Conservation (phyloP, 768 basidiomycete species). For the Rhodosporidiobolus odoratus region DNA sequence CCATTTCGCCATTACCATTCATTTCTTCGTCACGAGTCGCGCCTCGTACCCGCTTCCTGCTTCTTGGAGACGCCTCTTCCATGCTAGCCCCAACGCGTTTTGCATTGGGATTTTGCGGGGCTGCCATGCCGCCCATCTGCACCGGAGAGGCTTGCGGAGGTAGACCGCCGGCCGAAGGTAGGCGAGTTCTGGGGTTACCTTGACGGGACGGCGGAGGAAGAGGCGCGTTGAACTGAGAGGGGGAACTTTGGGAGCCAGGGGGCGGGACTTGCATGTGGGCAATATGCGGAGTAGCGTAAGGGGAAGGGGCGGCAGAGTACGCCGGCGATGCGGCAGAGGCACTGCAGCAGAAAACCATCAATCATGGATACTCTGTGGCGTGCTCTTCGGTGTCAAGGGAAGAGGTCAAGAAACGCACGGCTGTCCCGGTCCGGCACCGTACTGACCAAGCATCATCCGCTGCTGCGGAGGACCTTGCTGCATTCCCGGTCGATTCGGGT, state of each 20-base stretch:
- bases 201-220: conserved; percentile 21
- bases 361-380: too few species aligned
- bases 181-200: background rate
- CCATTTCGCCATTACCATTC: conserved; percentile 10
- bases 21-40: conserved; percentile 22
- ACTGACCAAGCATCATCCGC: conserved; percentile 19
- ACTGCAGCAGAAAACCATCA: background rate
- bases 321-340: conserved; percentile 33
- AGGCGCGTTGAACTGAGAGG: background rate
- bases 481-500: conserved; percentile 17
- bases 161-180: background rate
- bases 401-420: background rate
- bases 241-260: conserved; percentile 18
- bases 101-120: background rate
- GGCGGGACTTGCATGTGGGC: conserved; percentile 24
- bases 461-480: conserved; percentile 20
- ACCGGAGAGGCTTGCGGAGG: conserved; percentile 18
- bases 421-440: conserved; percentile 11
- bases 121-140: conserved; percentile 3
- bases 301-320: conserved; percentile 24
- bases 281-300: conserved; percentile 22
- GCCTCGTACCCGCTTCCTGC: conserved; percentile 24
- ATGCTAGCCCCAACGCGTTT: conserved; percentile 16
- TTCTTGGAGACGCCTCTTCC: conserved; percentile 30
- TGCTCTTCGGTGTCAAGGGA: background rate